A percentile compares a stretch with the other conserved stretches of the same genome.
Conservation (phyloP, 106 monocot species). For the Vanilla planifolia region DNA sequence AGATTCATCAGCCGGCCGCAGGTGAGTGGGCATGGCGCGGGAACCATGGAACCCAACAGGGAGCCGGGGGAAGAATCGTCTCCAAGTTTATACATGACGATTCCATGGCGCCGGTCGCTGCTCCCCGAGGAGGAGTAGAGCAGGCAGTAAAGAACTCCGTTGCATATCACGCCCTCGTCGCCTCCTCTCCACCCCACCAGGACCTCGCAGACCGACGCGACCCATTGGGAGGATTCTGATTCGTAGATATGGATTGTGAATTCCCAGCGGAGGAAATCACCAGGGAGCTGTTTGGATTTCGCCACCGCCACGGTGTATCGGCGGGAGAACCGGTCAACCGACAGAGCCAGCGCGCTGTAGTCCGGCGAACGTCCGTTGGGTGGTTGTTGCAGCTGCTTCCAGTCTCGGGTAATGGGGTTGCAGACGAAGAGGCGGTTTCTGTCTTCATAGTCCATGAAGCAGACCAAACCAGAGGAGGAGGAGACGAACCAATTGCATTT, state of each 20-base stretch:
- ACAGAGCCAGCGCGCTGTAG: conserved; percentile 68
- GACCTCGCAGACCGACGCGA: conserved; percentile 39
- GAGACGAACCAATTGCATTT: conserved; percentile 72
- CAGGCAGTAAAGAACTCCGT: conserved; percentile 68
- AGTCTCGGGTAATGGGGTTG: conserved; percentile 74
- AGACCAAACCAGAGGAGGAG: conserved; percentile 71
- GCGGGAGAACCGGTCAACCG: conserved; percentile 30
- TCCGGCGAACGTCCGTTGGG: conserved; percentile 42
- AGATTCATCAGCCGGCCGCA: conserved; percentile 88
- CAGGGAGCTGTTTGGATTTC: conserved; percentile 58
- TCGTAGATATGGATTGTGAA: conserved; percentile 68
- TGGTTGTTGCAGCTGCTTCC: conserved; percentile 50
- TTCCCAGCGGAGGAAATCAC: conserved; percentile 75
- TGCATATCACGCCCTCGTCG: conserved; percentile 75
- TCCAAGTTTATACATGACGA: conserved; percentile 54
- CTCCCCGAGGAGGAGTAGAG: conserved; percentile 53
- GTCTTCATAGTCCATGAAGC: conserved; percentile 83
- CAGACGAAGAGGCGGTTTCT: conserved; percentile 59
- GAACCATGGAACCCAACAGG: conserved; percentile 30
- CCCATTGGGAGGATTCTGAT: conserved; percentile 41
- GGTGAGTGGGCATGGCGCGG: conserved; percentile 64
- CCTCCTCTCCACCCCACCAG: conserved; percentile 87
- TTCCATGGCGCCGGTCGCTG: conserved; percentile 46
- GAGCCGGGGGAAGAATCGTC: conserved; percentile 18
- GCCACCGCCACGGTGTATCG: conserved; percentile 47